Evolutionary conservation across 768 basidiomycete species (phyloP).

Genomic region (Mycena filopes): DNA sequence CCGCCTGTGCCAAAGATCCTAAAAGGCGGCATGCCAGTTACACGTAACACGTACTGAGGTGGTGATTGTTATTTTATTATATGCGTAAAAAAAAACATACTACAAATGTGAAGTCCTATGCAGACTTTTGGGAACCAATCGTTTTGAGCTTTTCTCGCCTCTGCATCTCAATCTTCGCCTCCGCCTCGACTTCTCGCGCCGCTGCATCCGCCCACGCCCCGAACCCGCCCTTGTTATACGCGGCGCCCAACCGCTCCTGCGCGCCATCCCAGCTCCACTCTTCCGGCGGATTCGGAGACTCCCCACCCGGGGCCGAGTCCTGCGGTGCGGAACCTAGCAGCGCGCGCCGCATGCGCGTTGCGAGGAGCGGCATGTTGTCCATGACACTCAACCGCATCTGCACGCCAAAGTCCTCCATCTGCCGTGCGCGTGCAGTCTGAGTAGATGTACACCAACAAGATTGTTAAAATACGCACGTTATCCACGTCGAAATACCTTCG

Average conservation of each 20-base stretch:
- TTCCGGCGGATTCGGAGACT: no score
- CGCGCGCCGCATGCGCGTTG: conserved; percentile 61
- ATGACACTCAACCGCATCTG: conserved; percentile 15
- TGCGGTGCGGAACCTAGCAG: conserved; percentile 49
- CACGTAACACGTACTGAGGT: no score
- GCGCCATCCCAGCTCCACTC: conserved; percentile 66
- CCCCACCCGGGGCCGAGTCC: conserved; percentile 31
- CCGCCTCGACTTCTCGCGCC: conserved; percentile 66
- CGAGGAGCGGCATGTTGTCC: conserved; percentile 67
- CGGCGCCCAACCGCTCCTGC: conserved; percentile 61
- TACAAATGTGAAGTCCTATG: no score
- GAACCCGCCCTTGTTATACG: conserved; percentile 71
- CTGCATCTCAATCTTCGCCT: conserved; percentile 60
- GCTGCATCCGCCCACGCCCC: conserved; percentile 65
- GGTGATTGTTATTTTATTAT: no score
- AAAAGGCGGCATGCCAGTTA: no score
- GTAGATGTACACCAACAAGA: no score
- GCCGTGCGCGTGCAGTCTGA: not conserved
- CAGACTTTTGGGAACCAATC: not conserved
- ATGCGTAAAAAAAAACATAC: no score
- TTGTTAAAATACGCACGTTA: conserved; percentile 63
- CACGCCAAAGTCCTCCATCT: conserved; percentile 24
- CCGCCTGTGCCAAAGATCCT: no score
- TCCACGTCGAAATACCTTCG: conserved; percentile 63
- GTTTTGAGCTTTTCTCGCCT: conserved; percentile 35